A percentile compares a stretch with the other conserved stretches of the same genome.
Conservation (phyloP, 2,329 filamentous ascomycete genomes). For the Beauveria asiatica region DNA sequence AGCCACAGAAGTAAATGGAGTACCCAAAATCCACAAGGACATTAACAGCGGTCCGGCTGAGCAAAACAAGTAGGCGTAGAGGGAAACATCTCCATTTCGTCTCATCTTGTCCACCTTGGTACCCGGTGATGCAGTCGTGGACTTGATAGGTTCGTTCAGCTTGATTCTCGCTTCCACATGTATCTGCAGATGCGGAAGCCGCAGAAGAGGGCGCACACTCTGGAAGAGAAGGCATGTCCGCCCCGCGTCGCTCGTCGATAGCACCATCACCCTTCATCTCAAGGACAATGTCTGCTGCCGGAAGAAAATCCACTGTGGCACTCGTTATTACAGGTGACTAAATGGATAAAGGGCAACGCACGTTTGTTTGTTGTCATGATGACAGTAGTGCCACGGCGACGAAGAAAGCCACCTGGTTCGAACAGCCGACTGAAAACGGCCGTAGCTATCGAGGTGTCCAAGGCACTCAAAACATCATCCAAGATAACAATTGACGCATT, state of each 20-base stretch:
- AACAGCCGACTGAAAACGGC: conserved; percentile 34
- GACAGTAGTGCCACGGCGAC: conserved; percentile 9
- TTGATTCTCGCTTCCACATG: no score
- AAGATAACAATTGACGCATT: conserved; percentile 30
- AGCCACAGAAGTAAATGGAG: background rate
- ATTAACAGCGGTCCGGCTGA: background rate
- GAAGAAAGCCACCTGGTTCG: conserved; percentile 31
- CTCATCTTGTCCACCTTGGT: background rate
- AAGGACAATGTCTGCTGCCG: background rate
- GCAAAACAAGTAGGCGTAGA: background rate
- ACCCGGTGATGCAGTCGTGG: background rate
- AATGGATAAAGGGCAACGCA: background rate
- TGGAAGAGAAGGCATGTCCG: no score
- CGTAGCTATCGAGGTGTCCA: conserved; percentile 35
- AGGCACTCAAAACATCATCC: conserved; percentile 37
- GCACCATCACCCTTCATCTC: background rate
- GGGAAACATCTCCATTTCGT: background rate
- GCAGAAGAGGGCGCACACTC: no score
- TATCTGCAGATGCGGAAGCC: no score
- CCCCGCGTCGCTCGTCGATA: background rate
- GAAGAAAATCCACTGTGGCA: background rate
- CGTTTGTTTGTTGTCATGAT: background rate
- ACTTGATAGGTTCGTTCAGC: background rate
- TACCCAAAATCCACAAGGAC: background rate
- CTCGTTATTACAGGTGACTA: no score